Conservation (phyloP, 257 asterid species). For the Vinca minor region DNA sequence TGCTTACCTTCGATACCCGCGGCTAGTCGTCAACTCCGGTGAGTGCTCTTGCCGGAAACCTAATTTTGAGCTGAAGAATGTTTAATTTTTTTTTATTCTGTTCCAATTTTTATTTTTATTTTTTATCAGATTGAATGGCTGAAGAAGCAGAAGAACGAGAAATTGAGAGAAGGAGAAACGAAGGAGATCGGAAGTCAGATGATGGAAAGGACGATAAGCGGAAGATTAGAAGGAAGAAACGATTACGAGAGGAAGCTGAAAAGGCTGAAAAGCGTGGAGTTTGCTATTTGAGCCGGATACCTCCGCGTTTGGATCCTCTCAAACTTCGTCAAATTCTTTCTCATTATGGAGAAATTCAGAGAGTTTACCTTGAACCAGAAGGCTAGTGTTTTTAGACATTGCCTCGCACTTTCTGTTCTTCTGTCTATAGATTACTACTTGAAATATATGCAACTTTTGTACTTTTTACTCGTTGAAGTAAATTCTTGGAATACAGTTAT, state of each 20-base stretch:
- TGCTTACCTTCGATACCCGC: not conserved
- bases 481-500: no score
- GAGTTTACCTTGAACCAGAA: constrained; percentile 80
- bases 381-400: constrained; percentile 27
- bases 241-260: constrained; percentile 36
- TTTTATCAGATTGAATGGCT: constrained; percentile 25
- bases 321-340: constrained; percentile 67
- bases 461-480: no score
- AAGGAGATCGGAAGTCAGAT: constrained; percentile 18
- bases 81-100: not conserved
- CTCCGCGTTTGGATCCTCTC: constrained; percentile 82
- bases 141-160: constrained; percentile 48
- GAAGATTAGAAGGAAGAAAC: constrained; percentile 43
- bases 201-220: constrained; percentile 20
- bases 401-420: not conserved
- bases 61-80: not conserved
- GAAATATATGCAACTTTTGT: not conserved
- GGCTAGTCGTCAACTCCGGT: not conserved
- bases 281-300: constrained; percentile 76
- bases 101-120: not conserved
- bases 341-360: constrained; percentile 61
- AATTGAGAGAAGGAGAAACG: constrained; percentile 17
- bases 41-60: not conserved
- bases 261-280: constrained; percentile 61
- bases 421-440: not conserved